Conservation (phyloP, 1,284 basidiomycete species). For the Waitea zeae region DNA sequence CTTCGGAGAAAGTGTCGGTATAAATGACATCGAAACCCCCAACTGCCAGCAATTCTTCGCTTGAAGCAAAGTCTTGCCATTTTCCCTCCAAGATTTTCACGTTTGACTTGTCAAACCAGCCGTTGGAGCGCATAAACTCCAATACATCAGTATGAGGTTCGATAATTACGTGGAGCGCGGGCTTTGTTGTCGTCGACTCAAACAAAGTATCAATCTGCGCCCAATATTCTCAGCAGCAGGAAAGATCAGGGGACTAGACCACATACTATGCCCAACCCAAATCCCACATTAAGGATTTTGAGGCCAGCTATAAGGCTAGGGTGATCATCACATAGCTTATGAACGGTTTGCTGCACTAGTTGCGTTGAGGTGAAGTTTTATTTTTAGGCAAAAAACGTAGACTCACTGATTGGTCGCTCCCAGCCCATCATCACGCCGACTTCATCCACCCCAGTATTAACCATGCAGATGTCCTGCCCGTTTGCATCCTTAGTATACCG, state of each 20-base stretch:
- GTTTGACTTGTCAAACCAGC: conserved; percentile 67
- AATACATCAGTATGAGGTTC: conserved; percentile 93
- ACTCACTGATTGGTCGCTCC: conserved; percentile 67
- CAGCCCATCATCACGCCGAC: conserved; percentile 96
- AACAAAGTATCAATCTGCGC: conserved; percentile 69
- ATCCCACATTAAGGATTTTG: conserved; percentile 81
- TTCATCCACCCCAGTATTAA: conserved; percentile 51
- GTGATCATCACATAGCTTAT: conserved; percentile 36
- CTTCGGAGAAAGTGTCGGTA: conserved; percentile 91
- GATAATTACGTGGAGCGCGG: conserved; percentile 75
- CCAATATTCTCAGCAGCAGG: conserved; percentile 1
- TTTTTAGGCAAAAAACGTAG: not conserved
- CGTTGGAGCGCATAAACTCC: conserved; percentile 47
- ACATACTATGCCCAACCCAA: conserved; percentile 86
- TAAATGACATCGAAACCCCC: conserved; percentile 83
- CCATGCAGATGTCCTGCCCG: conserved; percentile 70
- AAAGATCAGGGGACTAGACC: conserved; percentile 2
- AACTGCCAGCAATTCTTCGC: conserved; percentile 30
- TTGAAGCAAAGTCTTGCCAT: conserved; percentile 77
- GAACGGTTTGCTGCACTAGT: conserved; percentile 53
- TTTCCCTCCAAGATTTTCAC: conserved; percentile 77
- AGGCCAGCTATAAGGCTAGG: conserved; percentile 30
- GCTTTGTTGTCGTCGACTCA: conserved; percentile 44
- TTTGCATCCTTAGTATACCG: conserved; percentile 54
- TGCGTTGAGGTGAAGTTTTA: conserved; percentile 9